Conservation (phyloP, 2,329 filamentous ascomycete genomes). For the Aphanocladium album region DNA sequence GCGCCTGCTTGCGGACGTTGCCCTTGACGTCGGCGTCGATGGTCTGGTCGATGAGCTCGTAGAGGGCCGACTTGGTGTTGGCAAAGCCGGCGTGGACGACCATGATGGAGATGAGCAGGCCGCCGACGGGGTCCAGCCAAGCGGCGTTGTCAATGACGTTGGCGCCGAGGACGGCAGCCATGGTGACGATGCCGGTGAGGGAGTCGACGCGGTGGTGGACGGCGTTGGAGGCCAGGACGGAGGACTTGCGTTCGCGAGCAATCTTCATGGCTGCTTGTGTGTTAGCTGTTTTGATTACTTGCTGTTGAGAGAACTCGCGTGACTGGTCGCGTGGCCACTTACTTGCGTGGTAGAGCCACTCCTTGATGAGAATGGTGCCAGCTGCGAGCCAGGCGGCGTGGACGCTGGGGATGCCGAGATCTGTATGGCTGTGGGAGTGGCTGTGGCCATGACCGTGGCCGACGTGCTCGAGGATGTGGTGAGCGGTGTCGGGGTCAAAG, state of each 20-base stretch:
- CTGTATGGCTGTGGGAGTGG: conserved; percentile 46
- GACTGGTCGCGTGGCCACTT: conserved; percentile 46
- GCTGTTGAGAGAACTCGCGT: too few relatives aligned
- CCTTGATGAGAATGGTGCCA: conserved; percentile 86
- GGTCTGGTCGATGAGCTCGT: conserved; percentile 85
- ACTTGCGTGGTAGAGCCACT: conserved; percentile 97
- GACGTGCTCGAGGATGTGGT: conserved; percentile 57
- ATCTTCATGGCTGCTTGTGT: conserved; percentile 76
- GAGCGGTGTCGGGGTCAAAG: conserved; percentile 63
- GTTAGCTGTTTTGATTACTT: conserved; percentile 21
- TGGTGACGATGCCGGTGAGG: conserved; percentile 87
- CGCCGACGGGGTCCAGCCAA: conserved; percentile 93
- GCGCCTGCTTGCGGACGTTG: conserved; percentile 62
- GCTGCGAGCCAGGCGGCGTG: conserved; percentile 93
- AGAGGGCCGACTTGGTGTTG: conserved; percentile 76
- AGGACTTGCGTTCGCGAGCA: conserved; percentile 87
- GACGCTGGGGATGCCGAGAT: conserved; percentile 64
- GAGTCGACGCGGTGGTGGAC: conserved; percentile 96
- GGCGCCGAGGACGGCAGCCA: conserved; percentile 82
- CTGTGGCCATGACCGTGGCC: conserved; percentile 61
- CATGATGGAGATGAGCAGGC: conserved; percentile 86
- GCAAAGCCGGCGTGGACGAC: conserved; percentile 85
- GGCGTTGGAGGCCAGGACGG: conserved; percentile 91
- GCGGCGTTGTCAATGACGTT: conserved; percentile 80
- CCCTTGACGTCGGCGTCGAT: conserved; percentile 79